A percentile compares a stretch with the other conserved stretches of the same genome.
Evolutionary conservation across 495 filamentous ascomycete genomes (phyloP).

Genomic region (Aspergillus hancockii): DNA sequence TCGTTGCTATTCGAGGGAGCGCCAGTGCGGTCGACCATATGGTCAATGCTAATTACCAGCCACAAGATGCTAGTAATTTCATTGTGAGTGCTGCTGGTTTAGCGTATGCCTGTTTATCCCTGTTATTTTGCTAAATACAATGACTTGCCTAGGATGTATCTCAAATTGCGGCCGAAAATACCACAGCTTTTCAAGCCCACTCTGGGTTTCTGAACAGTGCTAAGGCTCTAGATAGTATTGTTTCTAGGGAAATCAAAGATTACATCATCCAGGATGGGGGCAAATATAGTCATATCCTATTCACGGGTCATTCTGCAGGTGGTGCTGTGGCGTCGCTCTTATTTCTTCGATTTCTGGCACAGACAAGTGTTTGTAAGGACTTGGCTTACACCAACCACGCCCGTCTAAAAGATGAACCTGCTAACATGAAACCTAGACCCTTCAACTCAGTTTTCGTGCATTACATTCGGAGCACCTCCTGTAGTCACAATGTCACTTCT

Average conservation of each 20-base stretch:
- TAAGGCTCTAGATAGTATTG: background rate
- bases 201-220: conserved; percentile 13
- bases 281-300: conserved; percentile 3
- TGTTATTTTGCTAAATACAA: background rate
- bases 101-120: background rate
- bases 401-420: background rate
- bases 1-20: conserved; percentile 10
- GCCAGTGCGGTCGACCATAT: conserved; percentile 9
- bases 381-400: background rate
- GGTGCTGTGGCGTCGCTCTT: conserved; percentile 14
- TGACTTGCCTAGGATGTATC: background rate
- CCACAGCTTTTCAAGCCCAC: background rate
- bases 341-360: conserved; percentile 6
- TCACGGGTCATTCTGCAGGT: conserved; percentile 7
- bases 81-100: background rate
- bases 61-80: conserved; percentile 4
- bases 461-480: conserved; percentile 6
- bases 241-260: background rate
- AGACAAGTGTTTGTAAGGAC: background rate
- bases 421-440: background rate
- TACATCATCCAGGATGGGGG: background rate
- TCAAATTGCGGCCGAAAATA: background rate
- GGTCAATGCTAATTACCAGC: conserved; percentile 6
- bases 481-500: background rate
- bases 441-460: conserved; percentile 3